Base-by-base conservation (phyloP, 2,329 filamentous ascomycete species). In the Exserohilum turcica region DNA sequence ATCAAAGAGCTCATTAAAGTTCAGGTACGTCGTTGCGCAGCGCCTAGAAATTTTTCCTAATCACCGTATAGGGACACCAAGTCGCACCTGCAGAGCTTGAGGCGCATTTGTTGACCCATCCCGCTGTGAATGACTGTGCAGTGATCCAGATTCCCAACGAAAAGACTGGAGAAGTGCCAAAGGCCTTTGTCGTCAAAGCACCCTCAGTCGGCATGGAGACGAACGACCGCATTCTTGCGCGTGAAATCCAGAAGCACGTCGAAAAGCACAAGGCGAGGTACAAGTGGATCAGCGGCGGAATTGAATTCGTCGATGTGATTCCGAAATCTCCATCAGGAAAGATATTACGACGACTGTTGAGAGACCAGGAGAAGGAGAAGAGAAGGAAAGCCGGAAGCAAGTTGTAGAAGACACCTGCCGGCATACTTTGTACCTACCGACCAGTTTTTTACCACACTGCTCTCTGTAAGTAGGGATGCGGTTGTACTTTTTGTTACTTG, bases 11-110 rank as follows among this genome's bases (percentile, higher is more conserved):
- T 91, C 45, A 91, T 91, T 75, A 91, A 91, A 71, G 88, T 90
- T 67, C 90, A 90, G 79, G 86, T 87, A 76, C 16, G 72, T 67
- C 3, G n/a, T 5, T 6, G 15, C 6, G 16, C 13, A 6, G 18
- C 12, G 2, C 31, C 16, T 32, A 10, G 2, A 1, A 7, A 18
- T 7, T 2, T 3, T 18, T 32, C 18, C 45, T 60, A 9, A 57
- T 43, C 19, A 15, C 13, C 10, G 13, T 2, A 3, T 16, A 91
- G 86, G 91, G 90, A 52, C 79, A 88, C 54, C 90, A 94, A 85
- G 90, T 94, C 18, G 89, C 90, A 0, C 90, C 90, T 0, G 90
- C 90, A 2, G 90, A 94, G 70, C 83, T 95, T 1, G 90, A 95
- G 75, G 87, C 89, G 1, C 88, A 91, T 65, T 80, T 95, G 5